A percentile compares a stretch with the other conserved stretches of the same genome.
These are phyloP conservation scores for Pseudognaphalium luteoalbum DNA, from an alignment of 129 eudicot species.

Conservation along the genomic window DNA sequence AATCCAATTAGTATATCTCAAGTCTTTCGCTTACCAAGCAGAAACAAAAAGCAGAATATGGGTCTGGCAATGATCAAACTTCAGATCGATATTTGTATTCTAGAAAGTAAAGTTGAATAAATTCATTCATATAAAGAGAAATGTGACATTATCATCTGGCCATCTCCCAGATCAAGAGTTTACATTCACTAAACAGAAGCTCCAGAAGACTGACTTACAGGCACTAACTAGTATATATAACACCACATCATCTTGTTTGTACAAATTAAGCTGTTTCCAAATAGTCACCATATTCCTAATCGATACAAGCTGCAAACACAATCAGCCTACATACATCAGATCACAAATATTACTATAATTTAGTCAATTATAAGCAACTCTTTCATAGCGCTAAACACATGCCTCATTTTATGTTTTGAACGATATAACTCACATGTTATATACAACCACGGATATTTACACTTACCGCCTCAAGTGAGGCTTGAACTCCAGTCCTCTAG, in stretches of 20 bases:
- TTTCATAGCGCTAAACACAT: too few species aligned
- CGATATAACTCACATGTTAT: too few species aligned
- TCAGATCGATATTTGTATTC: neutral
- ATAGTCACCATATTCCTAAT: neutral
- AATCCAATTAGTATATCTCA: too few species aligned
- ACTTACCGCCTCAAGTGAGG: too few species aligned
- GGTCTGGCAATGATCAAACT: too few species aligned
- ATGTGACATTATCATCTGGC: slow-evolving; percentile 9
- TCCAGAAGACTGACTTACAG: slow-evolving; percentile 17
- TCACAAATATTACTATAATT: neutral
- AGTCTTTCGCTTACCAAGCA: neutral
- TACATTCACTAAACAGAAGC: neutral
- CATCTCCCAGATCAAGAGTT: neutral
- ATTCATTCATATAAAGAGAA: neutral
- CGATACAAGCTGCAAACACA: slow-evolving; percentile 33
- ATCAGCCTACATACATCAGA: slow-evolving; percentile 3
- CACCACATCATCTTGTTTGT: neutral
- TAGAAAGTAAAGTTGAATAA: neutral
- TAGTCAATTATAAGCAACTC: too few species aligned
- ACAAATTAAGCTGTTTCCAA: slow-evolving; percentile 3
- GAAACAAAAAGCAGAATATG: neutral
- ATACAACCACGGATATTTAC: too few species aligned
- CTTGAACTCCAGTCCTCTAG: too few species aligned
- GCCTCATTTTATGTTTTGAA: too few species aligned
- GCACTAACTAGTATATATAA: neutral